phyloP scores from a whole-genome alignment of 2,329 filamentous ascomycete genomes.

The Penicillium sp. region DNA sequence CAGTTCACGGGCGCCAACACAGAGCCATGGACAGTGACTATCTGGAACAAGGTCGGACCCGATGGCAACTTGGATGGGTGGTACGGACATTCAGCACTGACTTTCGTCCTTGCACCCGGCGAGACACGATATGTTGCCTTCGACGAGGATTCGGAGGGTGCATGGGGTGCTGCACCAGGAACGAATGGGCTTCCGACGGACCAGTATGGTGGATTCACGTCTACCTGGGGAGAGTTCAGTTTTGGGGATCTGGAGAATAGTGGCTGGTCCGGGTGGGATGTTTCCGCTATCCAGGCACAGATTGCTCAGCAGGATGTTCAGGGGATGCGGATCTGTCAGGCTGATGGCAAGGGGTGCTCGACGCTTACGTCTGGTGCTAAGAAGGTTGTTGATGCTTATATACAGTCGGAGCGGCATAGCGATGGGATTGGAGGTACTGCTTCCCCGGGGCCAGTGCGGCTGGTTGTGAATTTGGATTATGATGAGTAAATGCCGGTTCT shows the following conservation, averaged over 20 bases:
- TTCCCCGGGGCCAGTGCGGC: constrained; percentile 30
- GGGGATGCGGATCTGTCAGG: constrained; percentile 36
- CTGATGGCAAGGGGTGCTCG: constrained; percentile 29
- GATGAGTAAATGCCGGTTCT: constrained; percentile 4
- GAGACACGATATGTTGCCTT: constrained; percentile 39
- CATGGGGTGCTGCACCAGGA: constrained; percentile 34
- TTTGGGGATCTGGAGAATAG: constrained; percentile 35
- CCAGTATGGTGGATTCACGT: constrained; percentile 33
- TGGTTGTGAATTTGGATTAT: constrained; percentile 32
- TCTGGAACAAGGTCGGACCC: constrained; percentile 44
- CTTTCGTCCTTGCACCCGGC: constrained; percentile 31
- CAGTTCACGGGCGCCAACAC: constrained; percentile 32
- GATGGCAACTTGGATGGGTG: constrained; percentile 37
- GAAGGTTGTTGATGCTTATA: constrained; percentile 31
- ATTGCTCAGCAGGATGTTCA: constrained; percentile 28
- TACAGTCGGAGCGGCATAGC: constrained; percentile 18
- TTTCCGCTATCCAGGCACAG: constrained; percentile 42
- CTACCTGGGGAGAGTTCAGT: constrained; percentile 42
- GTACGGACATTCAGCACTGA: constrained; percentile 36
- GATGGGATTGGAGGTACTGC: constrained; percentile 39
- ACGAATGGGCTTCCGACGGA: constrained; percentile 28
- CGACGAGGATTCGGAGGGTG: constrained; percentile 40
- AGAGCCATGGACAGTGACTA: constrained; percentile 33
- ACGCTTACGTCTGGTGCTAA: constrained; percentile 24
- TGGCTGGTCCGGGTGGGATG: constrained; percentile 42